These are phyloP conservation scores for Cercospora canescens DNA, from an alignment of 2,329 filamentous ascomycete genomes.

Conservation along the genomic window DNA sequence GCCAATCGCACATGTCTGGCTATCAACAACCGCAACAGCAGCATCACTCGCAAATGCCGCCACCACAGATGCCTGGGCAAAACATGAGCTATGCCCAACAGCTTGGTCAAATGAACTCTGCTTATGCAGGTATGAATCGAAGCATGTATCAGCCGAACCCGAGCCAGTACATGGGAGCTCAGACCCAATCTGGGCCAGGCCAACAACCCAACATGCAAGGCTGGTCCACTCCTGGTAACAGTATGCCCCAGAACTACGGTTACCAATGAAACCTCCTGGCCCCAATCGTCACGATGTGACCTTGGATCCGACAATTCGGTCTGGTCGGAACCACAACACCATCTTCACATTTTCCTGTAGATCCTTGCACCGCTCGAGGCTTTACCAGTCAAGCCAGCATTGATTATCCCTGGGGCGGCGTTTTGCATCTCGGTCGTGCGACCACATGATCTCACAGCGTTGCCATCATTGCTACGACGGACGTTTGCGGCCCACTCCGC, in stretches of 20 bases:
- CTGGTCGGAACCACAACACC: constrained; percentile 6
- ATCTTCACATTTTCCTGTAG: constrained; percentile 19
- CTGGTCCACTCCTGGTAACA: constrained; percentile 46
- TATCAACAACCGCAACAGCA: constrained; percentile 42
- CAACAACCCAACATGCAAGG: constrained; percentile 55
- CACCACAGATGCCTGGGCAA: constrained; percentile 50
- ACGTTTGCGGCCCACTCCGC: background rate
- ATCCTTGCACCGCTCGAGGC: constrained; percentile 20
- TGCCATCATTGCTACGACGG: background rate
- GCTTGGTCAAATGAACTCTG: constrained; percentile 45
- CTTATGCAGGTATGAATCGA: constrained; percentile 49
- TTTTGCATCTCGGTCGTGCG: constrained; percentile 1
- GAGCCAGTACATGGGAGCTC: constrained; percentile 42
- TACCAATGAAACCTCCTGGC: constrained; percentile 22
- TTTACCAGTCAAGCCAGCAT: constrained; percentile 14
- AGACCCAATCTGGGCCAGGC: constrained; percentile 38
- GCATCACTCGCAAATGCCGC: constrained; percentile 52
- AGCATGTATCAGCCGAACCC: constrained; percentile 52
- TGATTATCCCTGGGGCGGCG: constrained; percentile 9
- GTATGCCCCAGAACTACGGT: constrained; percentile 39
- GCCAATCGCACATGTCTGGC: constrained; percentile 48
- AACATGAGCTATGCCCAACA: constrained; percentile 49
- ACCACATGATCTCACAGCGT: constrained; percentile 4
- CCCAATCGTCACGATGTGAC: background rate
- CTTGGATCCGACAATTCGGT: background rate